Conservation (phyloP, 2,329 filamentous ascomycete species). For the Calonectria honghensis region DNA sequence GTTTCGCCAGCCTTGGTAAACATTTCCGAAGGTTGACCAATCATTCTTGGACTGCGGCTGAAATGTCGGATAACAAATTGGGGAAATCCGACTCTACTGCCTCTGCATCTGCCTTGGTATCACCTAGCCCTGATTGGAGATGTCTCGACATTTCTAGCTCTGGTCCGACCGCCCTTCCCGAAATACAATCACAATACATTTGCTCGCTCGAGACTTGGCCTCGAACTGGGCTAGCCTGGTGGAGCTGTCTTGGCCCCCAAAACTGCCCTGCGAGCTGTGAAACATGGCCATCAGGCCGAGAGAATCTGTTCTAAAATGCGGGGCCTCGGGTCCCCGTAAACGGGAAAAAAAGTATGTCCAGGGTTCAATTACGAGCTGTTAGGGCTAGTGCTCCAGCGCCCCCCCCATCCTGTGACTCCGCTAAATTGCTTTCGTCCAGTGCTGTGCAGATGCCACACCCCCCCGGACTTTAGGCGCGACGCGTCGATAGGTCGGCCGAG, state of each 20-base stretch:
- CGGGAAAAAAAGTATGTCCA: slow-evolving; percentile 23
- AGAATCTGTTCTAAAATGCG: slow-evolving; percentile 31
- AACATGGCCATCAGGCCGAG: slow-evolving; percentile 17
- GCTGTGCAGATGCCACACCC: slow-evolving; percentile 18
- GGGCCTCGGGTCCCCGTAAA: slow-evolving; percentile 22
- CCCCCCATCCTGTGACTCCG: slow-evolving; percentile 2
- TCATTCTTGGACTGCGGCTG: slow-evolving; percentile 6
- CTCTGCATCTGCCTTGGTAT: not conserved
- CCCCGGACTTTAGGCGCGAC: slow-evolving; percentile 34
- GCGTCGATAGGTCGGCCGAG: slow-evolving; percentile 31
- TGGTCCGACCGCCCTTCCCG: not conserved
- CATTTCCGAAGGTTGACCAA: slow-evolving; percentile 26
- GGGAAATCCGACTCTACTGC: not conserved
- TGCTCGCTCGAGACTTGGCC: not conserved
- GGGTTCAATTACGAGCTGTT: slow-evolving; percentile 30
- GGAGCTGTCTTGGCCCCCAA: slow-evolving; percentile 20
- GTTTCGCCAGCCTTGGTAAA: slow-evolving; percentile 16
- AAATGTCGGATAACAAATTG: slow-evolving; percentile 16
- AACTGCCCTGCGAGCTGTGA: slow-evolving; percentile 15
- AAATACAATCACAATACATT: slow-evolving; percentile 2
- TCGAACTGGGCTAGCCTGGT: slow-evolving; percentile 7
- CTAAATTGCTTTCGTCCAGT: slow-evolving; percentile 21
- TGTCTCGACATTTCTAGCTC: not conserved
- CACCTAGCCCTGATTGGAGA: not conserved
- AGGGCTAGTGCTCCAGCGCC: slow-evolving; percentile 28